phyloP scores from a whole-genome alignment of 371 early-diverging fungal species.

The Rhizopus arrhizus region DNA sequence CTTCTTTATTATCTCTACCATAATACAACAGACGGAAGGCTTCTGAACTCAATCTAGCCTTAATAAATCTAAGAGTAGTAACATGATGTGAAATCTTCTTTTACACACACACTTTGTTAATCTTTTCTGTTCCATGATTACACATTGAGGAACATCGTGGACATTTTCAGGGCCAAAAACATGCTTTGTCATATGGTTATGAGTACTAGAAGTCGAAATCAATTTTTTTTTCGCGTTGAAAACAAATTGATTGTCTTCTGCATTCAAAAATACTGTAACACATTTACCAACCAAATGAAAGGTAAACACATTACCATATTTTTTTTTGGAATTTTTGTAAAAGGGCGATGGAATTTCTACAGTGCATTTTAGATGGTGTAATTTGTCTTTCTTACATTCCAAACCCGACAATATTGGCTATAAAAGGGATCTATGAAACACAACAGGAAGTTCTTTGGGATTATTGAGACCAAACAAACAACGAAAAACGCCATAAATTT shows the following conservation, averaged over 20 bases:
- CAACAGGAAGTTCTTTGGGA: constrained; percentile 78
- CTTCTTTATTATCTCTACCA: too few relatives aligned
- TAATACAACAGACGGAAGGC: too few relatives aligned
- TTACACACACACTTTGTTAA: constrained; percentile 19
- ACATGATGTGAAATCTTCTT: background rate
- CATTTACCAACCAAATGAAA: constrained; percentile 90
- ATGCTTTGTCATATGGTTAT: constrained; percentile 89
- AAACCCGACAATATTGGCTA: constrained; percentile 87
- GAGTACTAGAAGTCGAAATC: constrained; percentile 93
- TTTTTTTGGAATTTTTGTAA: constrained; percentile 63
- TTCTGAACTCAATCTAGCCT: constrained; percentile 86
- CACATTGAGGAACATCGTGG: constrained; percentile 91
- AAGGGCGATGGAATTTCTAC: constrained; percentile 81
- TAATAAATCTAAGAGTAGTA: constrained; percentile 72
- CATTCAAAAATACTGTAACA: constrained; percentile 87
- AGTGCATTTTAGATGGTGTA: background rate
- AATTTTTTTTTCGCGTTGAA: constrained; percentile 90
- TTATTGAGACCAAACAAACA: constrained; percentile 51
- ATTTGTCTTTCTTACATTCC: constrained; percentile 61
- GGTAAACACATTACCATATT: constrained; percentile 92
- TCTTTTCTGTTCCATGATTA: constrained; percentile 97
- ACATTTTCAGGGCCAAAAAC: constrained; percentile 96
- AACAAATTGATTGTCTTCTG: constrained; percentile 94
- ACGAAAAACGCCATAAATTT: background rate
- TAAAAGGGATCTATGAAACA: constrained; percentile 88